Evolutionary conservation across 805 yeast species (phyloP).

Genomic region (Geotrichum ghanense): DNA sequence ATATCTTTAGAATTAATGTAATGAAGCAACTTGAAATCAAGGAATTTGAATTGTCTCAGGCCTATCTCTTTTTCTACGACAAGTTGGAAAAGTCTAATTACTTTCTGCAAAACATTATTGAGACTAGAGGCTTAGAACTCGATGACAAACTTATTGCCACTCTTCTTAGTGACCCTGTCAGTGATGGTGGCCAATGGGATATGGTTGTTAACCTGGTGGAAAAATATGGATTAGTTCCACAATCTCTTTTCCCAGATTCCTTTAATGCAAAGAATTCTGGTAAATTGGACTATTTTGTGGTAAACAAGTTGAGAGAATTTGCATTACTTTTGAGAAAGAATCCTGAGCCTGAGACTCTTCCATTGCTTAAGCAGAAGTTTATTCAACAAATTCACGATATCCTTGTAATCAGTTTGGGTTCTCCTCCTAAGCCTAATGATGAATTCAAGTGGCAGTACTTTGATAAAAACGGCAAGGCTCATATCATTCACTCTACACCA

Average conservation of each 20-base stretch:
- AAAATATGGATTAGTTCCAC: slow-evolving; percentile 76
- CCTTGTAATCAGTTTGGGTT: slow-evolving; percentile 58
- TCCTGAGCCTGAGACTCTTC: slow-evolving; percentile 20
- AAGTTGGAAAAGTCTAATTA: slow-evolving; percentile 76
- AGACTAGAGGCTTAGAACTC: slow-evolving; percentile 52
- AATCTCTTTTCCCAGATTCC: slow-evolving; percentile 60
- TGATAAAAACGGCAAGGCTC: slow-evolving; percentile 56
- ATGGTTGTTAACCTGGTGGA: slow-evolving; percentile 68
- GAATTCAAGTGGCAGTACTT: slow-evolving; percentile 62
- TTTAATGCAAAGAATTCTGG: slow-evolving; percentile 40
- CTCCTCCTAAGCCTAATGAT: slow-evolving; percentile 66
- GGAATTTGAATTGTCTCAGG: slow-evolving; percentile 64
- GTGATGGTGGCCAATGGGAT: slow-evolving; percentile 84
- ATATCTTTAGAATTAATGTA: slow-evolving; percentile 53
- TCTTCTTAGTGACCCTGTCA: slow-evolving; percentile 51
- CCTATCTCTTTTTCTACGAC: slow-evolving; percentile 73
- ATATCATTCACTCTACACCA: slow-evolving; percentile 47
- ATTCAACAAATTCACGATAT: slow-evolving; percentile 55
- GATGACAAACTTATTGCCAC: slow-evolving; percentile 63
- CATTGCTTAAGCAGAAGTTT: slow-evolving; percentile 32
- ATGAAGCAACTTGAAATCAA: slow-evolving; percentile 52
- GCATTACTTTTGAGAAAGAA: slow-evolving; percentile 55
- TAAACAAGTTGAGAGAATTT: slow-evolving; percentile 64
- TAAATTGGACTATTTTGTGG: slow-evolving; percentile 47
- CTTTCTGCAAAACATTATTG: slow-evolving; percentile 65